A percentile compares a stretch with the other conserved stretches of the same genome.
Conservation (phyloP, 139 green algal genomes). For the Choricystis sp. region DNA sequence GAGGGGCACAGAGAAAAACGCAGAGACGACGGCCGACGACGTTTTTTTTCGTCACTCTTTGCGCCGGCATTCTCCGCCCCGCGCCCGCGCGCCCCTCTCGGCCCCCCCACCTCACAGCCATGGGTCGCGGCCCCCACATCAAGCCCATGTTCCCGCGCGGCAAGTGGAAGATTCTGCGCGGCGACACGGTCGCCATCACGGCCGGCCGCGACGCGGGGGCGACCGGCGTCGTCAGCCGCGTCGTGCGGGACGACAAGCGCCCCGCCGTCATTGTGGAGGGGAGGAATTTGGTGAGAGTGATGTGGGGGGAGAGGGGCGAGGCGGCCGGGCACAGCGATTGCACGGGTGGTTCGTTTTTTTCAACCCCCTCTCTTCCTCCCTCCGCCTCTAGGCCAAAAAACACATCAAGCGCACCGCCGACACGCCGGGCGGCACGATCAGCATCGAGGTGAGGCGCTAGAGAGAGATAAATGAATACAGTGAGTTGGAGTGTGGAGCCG, state of each 20-base stretch:
- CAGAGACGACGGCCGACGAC: no score
- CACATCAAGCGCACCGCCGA: conserved; percentile 33
- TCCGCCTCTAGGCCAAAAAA: conserved; percentile 34
- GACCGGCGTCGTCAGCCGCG: conserved; percentile 33
- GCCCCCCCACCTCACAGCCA: no score
- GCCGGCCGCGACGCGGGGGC: conserved; percentile 56
- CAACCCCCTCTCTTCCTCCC: background rate
- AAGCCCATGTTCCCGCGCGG: conserved; percentile 21
- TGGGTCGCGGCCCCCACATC: no score
- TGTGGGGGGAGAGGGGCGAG: background rate
- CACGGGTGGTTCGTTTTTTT: background rate
- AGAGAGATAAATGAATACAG: no score
- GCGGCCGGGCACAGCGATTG: background rate
- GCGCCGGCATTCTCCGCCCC: no score
- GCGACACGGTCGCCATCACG: conserved; percentile 42
- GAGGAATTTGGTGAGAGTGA: conserved; percentile 46
- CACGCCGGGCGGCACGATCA: conserved; percentile 42
- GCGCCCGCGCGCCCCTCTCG: no score
- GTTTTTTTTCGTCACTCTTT: no score
- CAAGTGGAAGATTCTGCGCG: conserved; percentile 39
- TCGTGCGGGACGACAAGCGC: conserved; percentile 29
- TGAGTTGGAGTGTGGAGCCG: background rate
- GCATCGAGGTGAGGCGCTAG: conserved; percentile 31
- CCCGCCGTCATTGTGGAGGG: conserved; percentile 50
- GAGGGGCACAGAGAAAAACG: no score